Evolutionary conservation across 2,329 filamentous ascomycete genomes (phyloP).

Genomic region (Apiospora saccharicola): DNA sequence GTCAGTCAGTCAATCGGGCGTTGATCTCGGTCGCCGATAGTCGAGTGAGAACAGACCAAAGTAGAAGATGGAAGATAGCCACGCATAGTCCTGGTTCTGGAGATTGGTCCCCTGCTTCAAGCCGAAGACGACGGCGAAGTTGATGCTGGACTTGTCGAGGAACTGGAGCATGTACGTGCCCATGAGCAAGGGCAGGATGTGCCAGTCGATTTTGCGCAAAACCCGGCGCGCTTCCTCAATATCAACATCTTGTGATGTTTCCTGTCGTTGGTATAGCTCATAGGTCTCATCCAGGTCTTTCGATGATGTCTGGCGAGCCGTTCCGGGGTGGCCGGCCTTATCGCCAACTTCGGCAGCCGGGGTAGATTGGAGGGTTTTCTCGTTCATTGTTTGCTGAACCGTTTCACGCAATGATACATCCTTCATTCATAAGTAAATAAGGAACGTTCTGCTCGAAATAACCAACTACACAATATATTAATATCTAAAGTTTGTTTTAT

Average conservation of each 20-base stretch:
- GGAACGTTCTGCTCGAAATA: not conserved
- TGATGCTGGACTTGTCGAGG: slow-evolving; percentile 52
- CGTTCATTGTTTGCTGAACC: not conserved
- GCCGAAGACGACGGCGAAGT: slow-evolving; percentile 59
- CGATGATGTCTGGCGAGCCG: slow-evolving; percentile 31
- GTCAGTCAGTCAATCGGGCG: not conserved
- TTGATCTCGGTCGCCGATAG: not conserved
- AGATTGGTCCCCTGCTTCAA: slow-evolving; percentile 56
- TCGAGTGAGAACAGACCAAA: slow-evolving; percentile 42
- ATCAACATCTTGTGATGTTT: slow-evolving; percentile 35
- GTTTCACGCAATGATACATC: not conserved
- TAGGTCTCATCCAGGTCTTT: slow-evolving; percentile 43
- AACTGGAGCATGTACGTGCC: slow-evolving; percentile 45
- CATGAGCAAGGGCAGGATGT: slow-evolving; percentile 41
- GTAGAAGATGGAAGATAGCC: slow-evolving; percentile 61
- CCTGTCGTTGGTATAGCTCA: slow-evolving; percentile 39
- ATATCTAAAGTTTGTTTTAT: not conserved
- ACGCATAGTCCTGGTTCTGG: slow-evolving; percentile 57
- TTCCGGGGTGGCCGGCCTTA: not conserved
- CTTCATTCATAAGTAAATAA: not conserved
- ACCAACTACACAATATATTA: not conserved
- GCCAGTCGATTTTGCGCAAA: slow-evolving; percentile 43
- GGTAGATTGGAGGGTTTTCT: not conserved
- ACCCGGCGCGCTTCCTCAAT: slow-evolving; percentile 38
- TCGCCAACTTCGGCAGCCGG: not conserved